Conservation (phyloP, 129 eudicot genomes). For the Pseudognaphalium luteoalbum region DNA sequence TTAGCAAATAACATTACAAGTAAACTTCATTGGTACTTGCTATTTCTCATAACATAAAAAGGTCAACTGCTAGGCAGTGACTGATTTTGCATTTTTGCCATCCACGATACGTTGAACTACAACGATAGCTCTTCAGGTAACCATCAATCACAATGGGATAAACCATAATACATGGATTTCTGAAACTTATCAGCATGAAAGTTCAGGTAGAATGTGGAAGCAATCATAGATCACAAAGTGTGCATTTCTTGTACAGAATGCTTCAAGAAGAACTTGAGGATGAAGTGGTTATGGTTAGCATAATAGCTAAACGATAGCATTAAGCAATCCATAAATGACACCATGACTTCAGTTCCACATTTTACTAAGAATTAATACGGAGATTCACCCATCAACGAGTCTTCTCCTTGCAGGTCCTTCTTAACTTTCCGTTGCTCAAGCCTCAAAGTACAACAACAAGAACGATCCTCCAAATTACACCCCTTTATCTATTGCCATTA, state of each 20-base stretch:
- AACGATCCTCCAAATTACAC: not conserved
- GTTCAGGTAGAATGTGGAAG: not conserved
- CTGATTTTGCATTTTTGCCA: not conserved
- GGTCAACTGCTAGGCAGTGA: not conserved
- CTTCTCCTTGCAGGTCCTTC: conserved; percentile 13
- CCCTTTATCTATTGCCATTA: conserved; percentile 3
- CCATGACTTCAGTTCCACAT: not conserved
- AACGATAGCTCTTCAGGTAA: not conserved
- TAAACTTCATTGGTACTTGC: not conserved
- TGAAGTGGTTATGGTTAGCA: not conserved
- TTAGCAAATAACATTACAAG: not conserved
- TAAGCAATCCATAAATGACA: not conserved
- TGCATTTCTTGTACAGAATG: not conserved
- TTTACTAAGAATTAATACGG: not conserved
- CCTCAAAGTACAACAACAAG: not conserved
- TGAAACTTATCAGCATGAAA: not conserved
- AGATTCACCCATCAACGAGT: not conserved
- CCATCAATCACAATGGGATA: not conserved
- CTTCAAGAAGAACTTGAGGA: not conserved
- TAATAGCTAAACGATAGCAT: not conserved
- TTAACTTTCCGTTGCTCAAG: not conserved
- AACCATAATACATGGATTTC: not conserved
- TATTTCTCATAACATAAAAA: not conserved
- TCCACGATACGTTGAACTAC: not conserved
- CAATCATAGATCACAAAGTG: not conserved